Base-by-base conservation (phyloP, 2,329 filamentous ascomycete genomes). In the Cladosporium sp. region DNA sequence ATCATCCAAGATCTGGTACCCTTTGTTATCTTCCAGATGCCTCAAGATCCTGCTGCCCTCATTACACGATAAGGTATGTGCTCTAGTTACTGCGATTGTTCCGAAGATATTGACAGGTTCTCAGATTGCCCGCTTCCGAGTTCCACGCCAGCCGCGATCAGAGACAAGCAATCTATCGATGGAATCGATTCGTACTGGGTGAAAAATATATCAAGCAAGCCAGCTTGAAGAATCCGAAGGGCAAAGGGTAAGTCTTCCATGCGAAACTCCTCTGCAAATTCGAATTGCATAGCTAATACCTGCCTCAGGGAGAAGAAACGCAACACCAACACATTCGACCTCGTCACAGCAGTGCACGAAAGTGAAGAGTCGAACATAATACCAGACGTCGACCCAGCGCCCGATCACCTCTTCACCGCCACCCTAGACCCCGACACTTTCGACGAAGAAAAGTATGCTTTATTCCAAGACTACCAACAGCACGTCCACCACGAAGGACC, bases 31-130 rank as follows among this genome's bases (percentile, higher is more conserved):
- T 88, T 53, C 87, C 88, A 12, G 85, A 93, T 67, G 83, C 88
- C 60, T 78, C 78, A 52, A 77, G 83, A 50, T 87, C 89, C 54
- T 98, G 93, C 63, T 98, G 93, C 67, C 90, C 91, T 38, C 90
- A 96, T 63, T 97, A 92, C 66, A 90, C 86, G 1, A 83, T 93
- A 48, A 82, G 72, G 73, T 74, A 58, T 46, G 63, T 39, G 22
- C 41, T 13, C 25, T 12, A 16, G 41, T 29, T 16, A 35, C 20
- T 20, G n/a, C 30, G 16, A 35, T 25, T 25, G 6, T 39, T n/a
- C n/a, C 16, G 43, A 55, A 35, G 2, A n/a, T 42, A 20, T 22
- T 35, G 11, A 35, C 32, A 3, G 8, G 8, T 3, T 3, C n/a
- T 52, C 51, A 75, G 86, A 40, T 74, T 91, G 16, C 85, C 88